Evolutionary conservation across 2,329 filamentous ascomycete genomes (phyloP).

Genomic region (Hypoxylon sp.): DNA sequence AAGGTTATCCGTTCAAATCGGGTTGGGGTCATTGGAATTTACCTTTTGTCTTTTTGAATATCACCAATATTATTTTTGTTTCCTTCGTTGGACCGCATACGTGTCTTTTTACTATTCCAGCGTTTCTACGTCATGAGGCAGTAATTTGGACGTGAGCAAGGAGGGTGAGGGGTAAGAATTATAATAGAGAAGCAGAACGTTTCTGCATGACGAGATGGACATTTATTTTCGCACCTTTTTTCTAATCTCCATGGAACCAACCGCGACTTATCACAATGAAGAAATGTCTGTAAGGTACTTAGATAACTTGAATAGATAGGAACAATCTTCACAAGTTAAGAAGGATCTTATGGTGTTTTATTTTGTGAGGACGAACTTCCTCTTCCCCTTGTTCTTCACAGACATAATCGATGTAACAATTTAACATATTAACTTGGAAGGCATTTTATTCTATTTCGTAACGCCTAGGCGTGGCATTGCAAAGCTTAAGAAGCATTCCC

Average conservation of each 20-base stretch:
- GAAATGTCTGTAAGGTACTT: neutral
- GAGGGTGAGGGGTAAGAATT: no score
- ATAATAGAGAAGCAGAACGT: no score
- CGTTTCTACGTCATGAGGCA: no score
- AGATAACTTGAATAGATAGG: neutral
- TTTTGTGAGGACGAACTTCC: neutral
- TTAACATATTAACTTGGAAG: neutral
- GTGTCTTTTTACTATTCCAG: no score
- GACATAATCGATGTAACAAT: neutral
- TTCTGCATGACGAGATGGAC: no score
- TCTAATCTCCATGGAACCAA: neutral
- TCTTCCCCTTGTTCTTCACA: neutral
- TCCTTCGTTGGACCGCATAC: neutral
- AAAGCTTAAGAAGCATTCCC: neutral
- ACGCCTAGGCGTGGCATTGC: neutral
- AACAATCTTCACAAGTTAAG: neutral
- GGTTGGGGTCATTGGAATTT: slow-evolving; percentile 18
- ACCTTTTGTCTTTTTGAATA: neutral
- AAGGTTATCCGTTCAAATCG: slow-evolving; percentile 33
- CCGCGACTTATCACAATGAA: neutral
- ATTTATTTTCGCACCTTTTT: no score
- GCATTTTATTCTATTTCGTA: slow-evolving; percentile 17
- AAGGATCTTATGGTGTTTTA: neutral
- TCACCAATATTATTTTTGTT: neutral
- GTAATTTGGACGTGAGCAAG: no score